Percentiles rank a stretch among this genome's conserved stretches.
These are phyloP conservation scores for Paratinospora sagittata DNA, from an alignment of 164 flowering plant genomes.

Conservation along the genomic window DNA sequence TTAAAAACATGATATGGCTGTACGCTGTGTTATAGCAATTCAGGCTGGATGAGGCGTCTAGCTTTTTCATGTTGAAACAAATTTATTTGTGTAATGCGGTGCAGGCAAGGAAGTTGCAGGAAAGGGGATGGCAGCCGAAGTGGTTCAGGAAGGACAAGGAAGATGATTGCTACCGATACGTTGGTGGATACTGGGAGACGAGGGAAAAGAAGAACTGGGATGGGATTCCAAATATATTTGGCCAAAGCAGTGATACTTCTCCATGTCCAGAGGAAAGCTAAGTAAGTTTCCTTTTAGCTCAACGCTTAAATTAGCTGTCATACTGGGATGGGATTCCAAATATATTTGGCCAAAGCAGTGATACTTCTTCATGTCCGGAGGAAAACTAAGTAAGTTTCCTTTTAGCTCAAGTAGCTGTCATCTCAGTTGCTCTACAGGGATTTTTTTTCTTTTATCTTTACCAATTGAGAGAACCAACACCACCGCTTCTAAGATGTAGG, in stretches of 20 bases:
- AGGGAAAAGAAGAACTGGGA: conserved; percentile 69
- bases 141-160: conserved; percentile 83
- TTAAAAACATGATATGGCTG: background rate
- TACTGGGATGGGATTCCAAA: conserved; percentile 79
- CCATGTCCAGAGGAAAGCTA: conserved; percentile 25
- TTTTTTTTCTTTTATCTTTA: background rate
- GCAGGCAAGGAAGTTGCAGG: conserved; percentile 94
- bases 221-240: conserved; percentile 70
- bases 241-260: conserved; percentile 35
- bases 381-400: conserved; percentile 16
- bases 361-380: conserved; percentile 23
- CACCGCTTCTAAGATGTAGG: background rate
- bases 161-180: conserved; percentile 75
- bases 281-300: background rate
- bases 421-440: background rate
- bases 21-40: background rate
- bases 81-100: background rate
- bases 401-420: background rate
- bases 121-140: conserved; percentile 95
- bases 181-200: conserved; percentile 96
- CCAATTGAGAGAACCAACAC: background rate
- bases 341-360: conserved; percentile 55
- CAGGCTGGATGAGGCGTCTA: background rate
- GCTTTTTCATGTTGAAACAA: too few species aligned
- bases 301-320: background rate